Conservation (phyloP, 2,329 filamentous ascomycete genomes). For the Xylariaceae sp. region DNA sequence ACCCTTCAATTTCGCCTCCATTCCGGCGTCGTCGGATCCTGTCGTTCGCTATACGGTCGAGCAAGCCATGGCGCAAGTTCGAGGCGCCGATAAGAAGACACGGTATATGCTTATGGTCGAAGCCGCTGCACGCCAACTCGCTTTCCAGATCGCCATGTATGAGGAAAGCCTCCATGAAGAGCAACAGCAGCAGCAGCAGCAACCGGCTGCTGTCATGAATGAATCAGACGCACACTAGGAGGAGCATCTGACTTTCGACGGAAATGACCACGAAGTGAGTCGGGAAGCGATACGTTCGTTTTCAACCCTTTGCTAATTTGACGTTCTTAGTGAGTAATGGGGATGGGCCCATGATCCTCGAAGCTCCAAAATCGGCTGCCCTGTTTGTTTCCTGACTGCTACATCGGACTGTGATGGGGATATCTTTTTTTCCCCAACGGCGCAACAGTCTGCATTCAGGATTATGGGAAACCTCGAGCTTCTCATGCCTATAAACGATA, state of each 20-base stretch:
- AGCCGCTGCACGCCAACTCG: conserved; percentile 49
- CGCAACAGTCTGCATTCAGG: not conserved
- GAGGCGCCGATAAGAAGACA: conserved; percentile 38
- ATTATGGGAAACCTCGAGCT: not conserved
- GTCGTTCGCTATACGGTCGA: conserved; percentile 40
- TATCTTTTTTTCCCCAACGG: not conserved
- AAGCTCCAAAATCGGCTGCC: not conserved
- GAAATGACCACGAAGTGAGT: not conserved
- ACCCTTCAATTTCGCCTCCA: conserved; percentile 30
- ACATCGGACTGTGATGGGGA: not conserved
- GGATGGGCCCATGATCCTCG: not conserved
- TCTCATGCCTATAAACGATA: not conserved
- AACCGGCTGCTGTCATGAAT: conserved; percentile 24
- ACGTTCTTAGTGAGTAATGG: not conserved
- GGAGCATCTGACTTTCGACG: not conserved
- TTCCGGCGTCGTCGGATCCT: conserved; percentile 33
- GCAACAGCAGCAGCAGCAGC: conserved; percentile 27
- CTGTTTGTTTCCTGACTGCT: not conserved
- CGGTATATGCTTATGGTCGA: conserved; percentile 49
- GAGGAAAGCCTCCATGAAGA: conserved; percentile 37
- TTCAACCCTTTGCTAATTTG: not conserved
- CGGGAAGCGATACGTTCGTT: not conserved
- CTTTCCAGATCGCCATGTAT: conserved; percentile 47
- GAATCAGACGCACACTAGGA: conserved; percentile 27
- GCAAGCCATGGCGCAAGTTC: conserved; percentile 42